A percentile compares a stretch with the other conserved stretches of the same genome.
These are phyloP conservation scores for Coleophoma crateriformis DNA, from an alignment of 2,329 filamentous ascomycete species.

Conservation along the genomic window DNA sequence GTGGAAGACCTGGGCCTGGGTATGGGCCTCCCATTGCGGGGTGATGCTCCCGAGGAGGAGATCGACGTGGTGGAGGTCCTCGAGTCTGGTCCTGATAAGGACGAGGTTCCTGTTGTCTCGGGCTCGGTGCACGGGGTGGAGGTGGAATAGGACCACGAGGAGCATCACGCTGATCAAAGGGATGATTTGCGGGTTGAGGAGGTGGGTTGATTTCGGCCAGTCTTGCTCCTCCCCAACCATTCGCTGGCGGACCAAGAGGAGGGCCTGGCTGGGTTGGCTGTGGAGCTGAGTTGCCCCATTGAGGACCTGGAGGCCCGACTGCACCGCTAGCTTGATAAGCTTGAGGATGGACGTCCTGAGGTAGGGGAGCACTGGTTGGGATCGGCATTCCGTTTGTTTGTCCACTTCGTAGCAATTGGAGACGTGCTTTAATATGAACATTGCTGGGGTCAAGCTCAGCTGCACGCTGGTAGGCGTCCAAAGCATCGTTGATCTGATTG, in stretches of 20 bases:
- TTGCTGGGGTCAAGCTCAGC: constrained; percentile 91
- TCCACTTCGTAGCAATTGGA: constrained; percentile 82
- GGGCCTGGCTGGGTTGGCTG: constrained; percentile 52
- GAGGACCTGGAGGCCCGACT: constrained; percentile 76
- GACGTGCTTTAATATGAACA: constrained; percentile 90
- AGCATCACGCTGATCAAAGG: constrained; percentile 73
- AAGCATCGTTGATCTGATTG: constrained; percentile 93
- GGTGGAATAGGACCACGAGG: constrained; percentile 63
- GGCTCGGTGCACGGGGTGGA: constrained; percentile 61
- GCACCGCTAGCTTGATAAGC: constrained; percentile 83
- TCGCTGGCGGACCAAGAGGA: constrained; percentile 27
- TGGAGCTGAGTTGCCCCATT: constrained; percentile 78
- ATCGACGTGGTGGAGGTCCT: constrained; percentile 46
- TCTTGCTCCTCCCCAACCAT: constrained; percentile 56
- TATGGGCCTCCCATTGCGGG: constrained; percentile 23
- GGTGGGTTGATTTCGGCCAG: constrained; percentile 75
- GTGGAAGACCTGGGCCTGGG: constrained; percentile 26
- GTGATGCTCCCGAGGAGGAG: constrained; percentile 43
- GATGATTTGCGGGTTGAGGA: constrained; percentile 66
- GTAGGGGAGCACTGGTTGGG: constrained; percentile 74
- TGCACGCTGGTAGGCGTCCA: constrained; percentile 92
- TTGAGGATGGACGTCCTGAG: constrained; percentile 93
- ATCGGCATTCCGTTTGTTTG: constrained; percentile 66
- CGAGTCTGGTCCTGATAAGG: constrained; percentile 63
- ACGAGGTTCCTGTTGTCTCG: constrained; percentile 62